Evolutionary conservation across 768 basidiomycete species (phyloP).

Genomic region (Hygrocybe punicea): DNA sequence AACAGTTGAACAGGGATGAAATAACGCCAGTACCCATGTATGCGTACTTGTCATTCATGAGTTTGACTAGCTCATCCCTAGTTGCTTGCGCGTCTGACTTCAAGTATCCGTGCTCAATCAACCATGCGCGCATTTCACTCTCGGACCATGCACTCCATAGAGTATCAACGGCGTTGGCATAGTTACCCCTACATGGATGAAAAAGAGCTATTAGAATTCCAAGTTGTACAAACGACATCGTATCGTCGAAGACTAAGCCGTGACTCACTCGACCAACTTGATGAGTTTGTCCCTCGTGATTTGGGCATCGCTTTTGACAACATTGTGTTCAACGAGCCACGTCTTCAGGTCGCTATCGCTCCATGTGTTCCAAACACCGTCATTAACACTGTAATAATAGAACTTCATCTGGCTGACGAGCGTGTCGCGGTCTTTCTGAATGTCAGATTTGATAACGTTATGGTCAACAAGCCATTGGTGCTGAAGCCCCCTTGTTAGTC

Average conservation of each 20-base stretch:
- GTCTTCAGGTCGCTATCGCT: slow-evolving; percentile 68
- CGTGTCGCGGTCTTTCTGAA: slow-evolving; percentile 55
- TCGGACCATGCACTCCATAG: slow-evolving; percentile 72
- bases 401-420: slow-evolving; percentile 65
- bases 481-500: slow-evolving; percentile 32
- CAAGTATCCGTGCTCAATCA: slow-evolving; percentile 69
- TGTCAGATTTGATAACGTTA: slow-evolving; percentile 58
- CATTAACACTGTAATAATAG: slow-evolving; percentile 66
- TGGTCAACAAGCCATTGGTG: slow-evolving; percentile 82
- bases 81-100: slow-evolving; percentile 56
- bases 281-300: slow-evolving; percentile 71
- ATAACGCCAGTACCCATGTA: neutral
- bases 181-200: slow-evolving; percentile 55
- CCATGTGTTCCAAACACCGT: slow-evolving; percentile 66
- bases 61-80: slow-evolving; percentile 70
- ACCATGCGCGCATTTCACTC: slow-evolving; percentile 66
- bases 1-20: slow-evolving; percentile 5
- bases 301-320: slow-evolving; percentile 71
- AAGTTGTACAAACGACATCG: neutral
- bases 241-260: slow-evolving; percentile 7
- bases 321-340: slow-evolving; percentile 74
- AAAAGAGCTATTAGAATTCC: neutral
- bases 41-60: slow-evolving; percentile 67
- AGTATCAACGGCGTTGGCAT: slow-evolving; percentile 55
- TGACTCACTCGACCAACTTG: slow-evolving; percentile 66